Percentiles rank a stretch among this genome's conserved stretches.
Conservation (phyloP, 306 rosid species). For the Cucumis melo region DNA sequence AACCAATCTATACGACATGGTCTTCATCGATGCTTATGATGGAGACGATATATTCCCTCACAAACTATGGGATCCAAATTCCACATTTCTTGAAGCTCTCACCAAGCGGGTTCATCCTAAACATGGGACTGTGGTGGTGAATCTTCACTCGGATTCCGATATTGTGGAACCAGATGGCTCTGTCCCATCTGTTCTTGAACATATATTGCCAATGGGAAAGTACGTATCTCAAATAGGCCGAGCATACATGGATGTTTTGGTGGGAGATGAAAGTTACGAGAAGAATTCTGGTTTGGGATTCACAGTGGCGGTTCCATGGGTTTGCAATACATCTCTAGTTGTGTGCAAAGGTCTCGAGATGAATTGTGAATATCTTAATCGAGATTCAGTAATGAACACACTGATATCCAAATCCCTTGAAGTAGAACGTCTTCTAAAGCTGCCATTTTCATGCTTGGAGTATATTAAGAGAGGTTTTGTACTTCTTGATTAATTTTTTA, state of each 20-base stretch:
- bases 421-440: conserved; percentile 47
- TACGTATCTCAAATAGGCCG: conserved; percentile 43
- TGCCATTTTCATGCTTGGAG: conserved; percentile 66
- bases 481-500: conserved; percentile 28
- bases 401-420: conserved; percentile 59
- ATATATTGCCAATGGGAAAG: conserved; percentile 54
- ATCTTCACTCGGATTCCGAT: conserved; percentile 84
- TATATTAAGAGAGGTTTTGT: conserved; percentile 59
- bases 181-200: conserved; percentile 32
- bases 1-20: conserved; percentile 45
- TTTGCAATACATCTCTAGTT: conserved; percentile 70
- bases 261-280: conserved; percentile 12
- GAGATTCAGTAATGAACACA: conserved; percentile 25
- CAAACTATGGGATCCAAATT: conserved; percentile 58
- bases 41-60: conserved; percentile 83
- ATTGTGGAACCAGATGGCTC: conserved; percentile 34
- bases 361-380: conserved; percentile 13
- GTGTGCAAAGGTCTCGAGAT: conserved; percentile 55
- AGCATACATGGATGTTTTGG: conserved; percentile 59
- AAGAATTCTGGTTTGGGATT: conserved; percentile 54
- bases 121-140: conserved; percentile 87
- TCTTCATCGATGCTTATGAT: conserved; percentile 83
- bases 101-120: conserved; percentile 53
- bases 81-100: conserved; percentile 56
- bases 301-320: conserved; percentile 82